Evolutionary conservation across 2,329 filamentous ascomycete genomes (phyloP).

Genomic region (Gnomoniopsis smithogilvyi): DNA sequence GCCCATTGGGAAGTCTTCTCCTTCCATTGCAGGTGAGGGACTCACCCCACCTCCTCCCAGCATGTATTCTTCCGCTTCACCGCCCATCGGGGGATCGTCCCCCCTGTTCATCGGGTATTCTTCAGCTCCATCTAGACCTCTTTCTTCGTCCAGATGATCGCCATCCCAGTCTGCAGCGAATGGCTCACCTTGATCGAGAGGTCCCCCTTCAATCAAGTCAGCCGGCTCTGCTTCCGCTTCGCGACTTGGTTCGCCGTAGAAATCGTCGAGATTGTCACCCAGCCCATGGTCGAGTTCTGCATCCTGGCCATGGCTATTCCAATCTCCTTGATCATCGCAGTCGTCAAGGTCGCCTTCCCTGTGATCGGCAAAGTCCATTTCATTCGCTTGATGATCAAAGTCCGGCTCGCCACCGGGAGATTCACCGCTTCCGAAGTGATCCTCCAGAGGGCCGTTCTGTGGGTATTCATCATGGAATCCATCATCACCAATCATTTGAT

Average conservation of each 20-base stretch:
- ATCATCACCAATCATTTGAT: background rate
- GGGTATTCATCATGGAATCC: background rate
- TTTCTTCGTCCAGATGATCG: background rate
- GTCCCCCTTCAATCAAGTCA: background rate
- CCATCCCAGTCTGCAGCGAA: background rate
- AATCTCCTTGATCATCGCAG: background rate
- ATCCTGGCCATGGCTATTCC: background rate
- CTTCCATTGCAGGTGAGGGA: background rate
- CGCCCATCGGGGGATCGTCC: too few species aligned
- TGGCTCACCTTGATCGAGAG: background rate
- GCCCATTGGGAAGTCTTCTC: background rate
- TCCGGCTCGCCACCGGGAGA: background rate
- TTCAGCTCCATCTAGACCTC: background rate
- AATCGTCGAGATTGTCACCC: background rate
- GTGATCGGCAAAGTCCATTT: background rate
- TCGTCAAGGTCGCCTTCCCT: background rate
- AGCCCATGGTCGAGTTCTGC: background rate
- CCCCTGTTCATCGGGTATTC: background rate
- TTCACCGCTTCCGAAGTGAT: background rate
- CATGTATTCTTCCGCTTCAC: too few species aligned
- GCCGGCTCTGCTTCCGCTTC: background rate
- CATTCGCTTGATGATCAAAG: background rate
- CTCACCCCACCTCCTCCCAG: too few species aligned
- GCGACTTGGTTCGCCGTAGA: background rate
- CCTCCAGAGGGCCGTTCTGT: background rate